phyloP scores from a whole-genome alignment of 495 filamentous ascomycete genomes.

The Oleoguttula mirabilis region DNA sequence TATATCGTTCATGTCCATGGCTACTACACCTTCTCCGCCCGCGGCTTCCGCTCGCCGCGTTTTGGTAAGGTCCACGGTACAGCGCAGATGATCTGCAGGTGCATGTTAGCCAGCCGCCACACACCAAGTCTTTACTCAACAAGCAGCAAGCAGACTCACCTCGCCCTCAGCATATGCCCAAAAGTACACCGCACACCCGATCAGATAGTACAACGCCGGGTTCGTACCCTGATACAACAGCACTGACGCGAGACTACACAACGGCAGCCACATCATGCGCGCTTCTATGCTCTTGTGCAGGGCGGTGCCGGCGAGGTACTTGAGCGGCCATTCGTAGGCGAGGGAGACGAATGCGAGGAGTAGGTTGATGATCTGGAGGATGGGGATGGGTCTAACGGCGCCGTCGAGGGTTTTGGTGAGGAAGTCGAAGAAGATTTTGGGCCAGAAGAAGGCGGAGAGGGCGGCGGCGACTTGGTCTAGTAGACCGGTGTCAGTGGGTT shows the following conservation, averaged over 20 bases:
- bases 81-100: slow-evolving; percentile 29
- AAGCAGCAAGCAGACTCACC: too few relatives aligned
- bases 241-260: slow-evolving; percentile 58
- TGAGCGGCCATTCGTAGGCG: slow-evolving; percentile 85
- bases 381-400: slow-evolving; percentile 74
- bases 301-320: slow-evolving; percentile 46
- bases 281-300: slow-evolving; percentile 81
- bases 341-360: slow-evolving; percentile 70
- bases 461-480: slow-evolving; percentile 77
- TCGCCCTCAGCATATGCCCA: slow-evolving; percentile 97
- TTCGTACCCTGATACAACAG: slow-evolving; percentile 90
- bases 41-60: neutral
- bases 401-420: slow-evolving; percentile 79
- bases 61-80: slow-evolving; percentile 1
- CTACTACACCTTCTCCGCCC: neutral
- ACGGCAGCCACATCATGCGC: slow-evolving; percentile 70
- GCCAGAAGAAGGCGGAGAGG: slow-evolving; percentile 90
- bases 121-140: too few relatives aligned
- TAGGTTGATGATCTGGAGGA: slow-evolving; percentile 90
- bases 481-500: slow-evolving; percentile 2
- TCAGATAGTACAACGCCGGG: slow-evolving; percentile 79
- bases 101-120: too few relatives aligned
- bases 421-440: slow-evolving; percentile 98
- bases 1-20: neutral
- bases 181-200: slow-evolving; percentile 81